Percentiles rank a stretch among this genome's conserved stretches.
Evolutionary conservation across 2,329 filamentous ascomycete species (phyloP).

Genomic region (Thielaviopsis ethacetica): DNA sequence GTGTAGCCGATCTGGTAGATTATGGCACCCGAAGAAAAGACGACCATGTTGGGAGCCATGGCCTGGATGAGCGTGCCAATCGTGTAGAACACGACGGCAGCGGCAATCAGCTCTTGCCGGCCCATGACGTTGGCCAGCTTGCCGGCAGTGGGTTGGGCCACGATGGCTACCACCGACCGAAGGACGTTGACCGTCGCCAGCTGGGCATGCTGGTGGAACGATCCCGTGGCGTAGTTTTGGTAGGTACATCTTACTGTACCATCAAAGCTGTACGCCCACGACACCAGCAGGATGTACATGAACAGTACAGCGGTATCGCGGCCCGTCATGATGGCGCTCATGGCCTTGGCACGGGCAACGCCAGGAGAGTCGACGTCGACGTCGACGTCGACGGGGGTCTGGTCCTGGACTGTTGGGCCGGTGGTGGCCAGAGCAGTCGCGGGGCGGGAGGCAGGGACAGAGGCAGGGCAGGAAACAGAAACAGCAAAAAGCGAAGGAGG

Average conservation of each 20-base stretch:
- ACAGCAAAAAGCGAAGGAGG: background rate
- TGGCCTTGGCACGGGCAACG: conserved; percentile 41
- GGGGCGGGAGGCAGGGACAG: background rate
- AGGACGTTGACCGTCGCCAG: conserved; percentile 41
- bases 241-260: conserved; percentile 37
- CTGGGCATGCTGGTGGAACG: conserved; percentile 35
- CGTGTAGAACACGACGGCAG: conserved; percentile 46
- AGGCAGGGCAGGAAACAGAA: background rate
- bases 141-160: conserved; percentile 37
- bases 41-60: conserved; percentile 27
- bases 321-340: conserved; percentile 33
- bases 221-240: conserved; percentile 36
- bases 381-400: conserved; percentile 13
- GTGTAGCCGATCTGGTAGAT: conserved; percentile 50
- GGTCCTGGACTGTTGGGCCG: no score
- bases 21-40: conserved; percentile 40
- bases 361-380: conserved; percentile 26
- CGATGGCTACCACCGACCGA: conserved; percentile 40
- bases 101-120: conserved; percentile 36
- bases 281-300: conserved; percentile 42
- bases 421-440: background rate
- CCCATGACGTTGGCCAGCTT: conserved; percentile 49
- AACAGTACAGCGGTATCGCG: conserved; percentile 41
- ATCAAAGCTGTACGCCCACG: conserved; percentile 47
- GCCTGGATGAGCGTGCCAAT: conserved; percentile 41